Evolutionary conservation across 495 filamentous ascomycete genomes (phyloP), one percentile per base, ranked within the genome.

Genomic region (Daldinia grandis): DNA sequence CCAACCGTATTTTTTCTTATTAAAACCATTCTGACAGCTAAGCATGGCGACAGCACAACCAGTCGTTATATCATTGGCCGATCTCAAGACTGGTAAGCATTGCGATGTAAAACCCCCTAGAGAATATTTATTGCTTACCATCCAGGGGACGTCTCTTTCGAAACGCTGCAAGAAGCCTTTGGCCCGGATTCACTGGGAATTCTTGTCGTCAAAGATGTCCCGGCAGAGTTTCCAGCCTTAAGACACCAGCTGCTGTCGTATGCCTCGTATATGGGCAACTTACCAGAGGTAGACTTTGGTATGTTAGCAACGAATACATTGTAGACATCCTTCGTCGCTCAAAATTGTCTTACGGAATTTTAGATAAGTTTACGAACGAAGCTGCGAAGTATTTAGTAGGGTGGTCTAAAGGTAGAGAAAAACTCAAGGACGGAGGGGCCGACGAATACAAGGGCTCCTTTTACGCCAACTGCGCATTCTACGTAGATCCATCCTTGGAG

Each of bases 391-490:
- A 89, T 65, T 79, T 90, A 4, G 88, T 87, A n/a, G 87, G 87
- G 42, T 90, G 87, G 87, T 97, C 93, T 33, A 91, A 89, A 76
- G 95, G 94, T 59, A 97, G 96, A 80, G 95, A 97, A 80, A 95
- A 92, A n/a, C 88, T 98, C 54, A 92, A 92, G 69, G 89, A 91
- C 75, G 93, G 94, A 66, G 89, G 90, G 64, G 92, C 94, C 70
- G 95, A 99, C 74, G 97, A 91, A 5, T 86, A 92, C 10, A 99
- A 99, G 82, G 95, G 95, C 59, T 97, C 93, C 17, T 99, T 92
- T 84, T 99, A 98, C 78, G 90, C 94, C 76, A 98, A 98, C 81
- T 97, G 93, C 79, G 92, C 92, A 57, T 98, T 97, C 84, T 95
- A 95, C 78, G 88, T 94, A 55, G 86, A 92, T 67, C 83, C 88